A percentile compares a stretch with the other conserved stretches of the same genome.
These are phyloP conservation scores for Syncephalastrum monosporum DNA, from an alignment of 371 early-diverging fungal species.

Conservation along the genomic window DNA sequence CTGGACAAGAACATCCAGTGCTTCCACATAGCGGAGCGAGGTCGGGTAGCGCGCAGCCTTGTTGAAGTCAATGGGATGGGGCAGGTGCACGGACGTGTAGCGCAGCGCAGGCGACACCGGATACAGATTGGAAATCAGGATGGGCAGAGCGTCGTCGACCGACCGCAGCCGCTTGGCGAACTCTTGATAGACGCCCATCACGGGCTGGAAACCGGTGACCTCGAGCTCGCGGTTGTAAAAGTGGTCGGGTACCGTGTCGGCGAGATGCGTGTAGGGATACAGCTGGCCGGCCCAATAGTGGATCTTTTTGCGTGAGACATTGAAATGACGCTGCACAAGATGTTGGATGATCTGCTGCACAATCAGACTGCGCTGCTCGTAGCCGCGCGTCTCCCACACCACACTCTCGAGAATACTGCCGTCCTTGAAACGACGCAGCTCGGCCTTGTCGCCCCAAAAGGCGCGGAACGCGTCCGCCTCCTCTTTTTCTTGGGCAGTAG, in stretches of 20 bases:
- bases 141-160: constrained; percentile 73
- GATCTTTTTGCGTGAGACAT: constrained; percentile 42
- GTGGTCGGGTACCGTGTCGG: constrained; percentile 46
- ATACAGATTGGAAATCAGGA: constrained; percentile 70
- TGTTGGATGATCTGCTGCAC: constrained; percentile 78
- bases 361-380: constrained; percentile 73
- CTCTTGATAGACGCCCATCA: constrained; percentile 66
- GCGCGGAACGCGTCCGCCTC: constrained; percentile 69
- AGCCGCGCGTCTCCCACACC: constrained; percentile 75
- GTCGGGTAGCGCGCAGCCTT: constrained; percentile 42
- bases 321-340: constrained; percentile 72
- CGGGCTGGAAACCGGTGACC: constrained; percentile 66
- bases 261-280: constrained; percentile 53
- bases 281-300: constrained; percentile 73
- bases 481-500: constrained; percentile 61
- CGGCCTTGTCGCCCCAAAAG: constrained; percentile 85
- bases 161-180: constrained; percentile 68
- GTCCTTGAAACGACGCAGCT: constrained; percentile 87
- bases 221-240: constrained; percentile 51
- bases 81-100: constrained; percentile 74
- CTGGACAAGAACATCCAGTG: constrained; percentile 78
- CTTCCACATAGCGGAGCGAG: constrained; percentile 65
- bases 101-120: constrained; percentile 70
- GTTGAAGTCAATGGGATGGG: constrained; percentile 67
- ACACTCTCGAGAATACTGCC: constrained; percentile 84